phyloP scores from a whole-genome alignment of 2,329 filamentous ascomycete genomes.

The Alternaria arborescens region DNA sequence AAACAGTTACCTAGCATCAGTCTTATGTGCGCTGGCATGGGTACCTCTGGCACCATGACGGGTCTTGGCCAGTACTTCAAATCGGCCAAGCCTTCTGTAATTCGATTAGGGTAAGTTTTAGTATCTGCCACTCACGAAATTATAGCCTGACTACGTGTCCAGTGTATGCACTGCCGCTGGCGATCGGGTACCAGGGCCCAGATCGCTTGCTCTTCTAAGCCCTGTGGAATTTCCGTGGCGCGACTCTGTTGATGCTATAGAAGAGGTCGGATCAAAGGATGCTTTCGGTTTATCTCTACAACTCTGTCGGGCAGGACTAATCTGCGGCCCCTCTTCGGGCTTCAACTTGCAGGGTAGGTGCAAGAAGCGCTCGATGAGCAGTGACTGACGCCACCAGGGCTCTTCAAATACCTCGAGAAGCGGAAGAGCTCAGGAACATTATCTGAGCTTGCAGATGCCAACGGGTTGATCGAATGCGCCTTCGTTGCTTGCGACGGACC shows the following conservation, averaged over 20 bases:
- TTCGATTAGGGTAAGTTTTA: constrained; percentile 23
- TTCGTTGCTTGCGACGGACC: constrained; percentile 71
- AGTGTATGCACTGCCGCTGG: constrained; percentile 66
- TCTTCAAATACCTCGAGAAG: constrained; percentile 26
- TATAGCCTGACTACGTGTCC: constrained; percentile 9
- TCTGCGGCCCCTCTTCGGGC: constrained; percentile 69
- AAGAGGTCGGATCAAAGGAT: constrained; percentile 64
- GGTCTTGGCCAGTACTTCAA: constrained; percentile 37
- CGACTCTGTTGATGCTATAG: constrained; percentile 63
- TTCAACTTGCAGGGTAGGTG: constrained; percentile 62
- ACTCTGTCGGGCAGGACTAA: constrained; percentile 65
- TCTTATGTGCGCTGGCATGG: constrained; percentile 65
- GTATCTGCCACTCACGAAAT: neutral
- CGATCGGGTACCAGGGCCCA: constrained; percentile 67
- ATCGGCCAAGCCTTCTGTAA: constrained; percentile 27
- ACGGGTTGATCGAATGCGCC: constrained; percentile 26
- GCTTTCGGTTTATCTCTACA: constrained; percentile 64
- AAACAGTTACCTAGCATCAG: constrained; percentile 65
- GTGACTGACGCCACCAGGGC: constrained; percentile 17
- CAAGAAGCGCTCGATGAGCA: neutral
- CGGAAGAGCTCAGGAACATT: constrained; percentile 23
- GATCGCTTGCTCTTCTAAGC: constrained; percentile 60
- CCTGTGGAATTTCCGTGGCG: constrained; percentile 68
- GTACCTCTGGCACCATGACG: constrained; percentile 58
- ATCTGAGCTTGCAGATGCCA: constrained; percentile 13